Evolutionary conservation across 2,329 filamentous ascomycete genomes (phyloP).

Genomic region (Harringtonia lauricola): DNA sequence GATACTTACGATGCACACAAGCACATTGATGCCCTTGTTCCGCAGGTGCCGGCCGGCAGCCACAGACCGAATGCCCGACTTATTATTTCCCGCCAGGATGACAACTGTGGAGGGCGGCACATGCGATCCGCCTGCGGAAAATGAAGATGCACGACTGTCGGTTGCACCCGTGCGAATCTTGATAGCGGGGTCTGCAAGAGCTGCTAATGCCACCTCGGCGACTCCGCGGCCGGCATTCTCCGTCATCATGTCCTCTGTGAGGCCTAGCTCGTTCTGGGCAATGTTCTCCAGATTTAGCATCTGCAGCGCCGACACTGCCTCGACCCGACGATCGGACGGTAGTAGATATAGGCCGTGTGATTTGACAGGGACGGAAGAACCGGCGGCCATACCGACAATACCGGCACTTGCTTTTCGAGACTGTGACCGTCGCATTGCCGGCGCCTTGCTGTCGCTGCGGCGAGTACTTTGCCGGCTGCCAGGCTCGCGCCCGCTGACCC

Average conservation of each 20-base stretch:
- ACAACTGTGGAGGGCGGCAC: conserved; percentile 37
- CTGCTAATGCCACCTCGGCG: conserved; percentile 66
- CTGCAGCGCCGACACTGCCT: conserved; percentile 61
- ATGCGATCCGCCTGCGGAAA: background rate
- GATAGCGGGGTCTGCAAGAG: conserved; percentile 52
- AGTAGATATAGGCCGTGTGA: conserved; percentile 38
- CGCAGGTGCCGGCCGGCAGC: conserved; percentile 79
- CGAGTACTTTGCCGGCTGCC: conserved; percentile 39
- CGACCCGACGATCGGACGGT: conserved; percentile 45
- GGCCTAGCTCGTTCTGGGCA: conserved; percentile 73
- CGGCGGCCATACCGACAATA: conserved; percentile 17
- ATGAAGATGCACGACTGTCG: background rate
- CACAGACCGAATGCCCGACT: conserved; percentile 73
- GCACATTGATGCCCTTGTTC: conserved; percentile 69
- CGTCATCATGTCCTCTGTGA: conserved; percentile 81
- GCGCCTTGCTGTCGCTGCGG: conserved; percentile 41
- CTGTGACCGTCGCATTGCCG: conserved; percentile 36
- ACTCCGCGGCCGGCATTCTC: conserved; percentile 87
- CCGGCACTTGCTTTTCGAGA: conserved; percentile 43
- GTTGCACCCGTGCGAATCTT: conserved; percentile 39
- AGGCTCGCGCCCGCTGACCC: conserved; percentile 36
- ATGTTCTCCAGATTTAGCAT: conserved; percentile 91
- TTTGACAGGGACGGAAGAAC: conserved; percentile 10
- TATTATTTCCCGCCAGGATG: conserved; percentile 91
- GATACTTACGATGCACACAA: conserved; percentile 74